Evolutionary conservation across 768 basidiomycete genomes (phyloP).

Genomic region (Suillus clintonianus): DNA sequence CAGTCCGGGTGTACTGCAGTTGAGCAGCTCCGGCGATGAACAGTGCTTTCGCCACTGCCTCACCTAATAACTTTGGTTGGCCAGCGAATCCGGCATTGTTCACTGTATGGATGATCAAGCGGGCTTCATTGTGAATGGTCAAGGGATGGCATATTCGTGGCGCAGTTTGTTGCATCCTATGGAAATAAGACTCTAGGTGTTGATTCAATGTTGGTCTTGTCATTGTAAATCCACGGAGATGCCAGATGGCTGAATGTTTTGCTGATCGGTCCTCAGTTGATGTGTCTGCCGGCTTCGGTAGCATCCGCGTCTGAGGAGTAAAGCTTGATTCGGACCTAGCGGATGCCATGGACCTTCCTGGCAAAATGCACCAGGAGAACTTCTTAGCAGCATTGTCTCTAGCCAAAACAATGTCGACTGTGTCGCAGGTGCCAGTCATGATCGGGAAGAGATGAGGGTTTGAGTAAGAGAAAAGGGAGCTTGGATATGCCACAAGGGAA

Average conservation of each 20-base stretch:
- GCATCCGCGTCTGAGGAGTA: not conserved
- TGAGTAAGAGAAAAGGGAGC: not conserved
- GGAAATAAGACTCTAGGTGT: constrained; percentile 1
- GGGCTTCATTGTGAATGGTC: constrained; percentile 1
- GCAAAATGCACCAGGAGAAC: constrained; percentile 1
- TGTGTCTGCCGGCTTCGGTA: not conserved
- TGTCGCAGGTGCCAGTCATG: not conserved
- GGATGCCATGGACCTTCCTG: not conserved
- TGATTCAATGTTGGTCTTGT: not conserved
- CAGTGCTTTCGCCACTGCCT: not conserved
- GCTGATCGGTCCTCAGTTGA: not conserved
- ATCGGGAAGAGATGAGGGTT: not conserved
- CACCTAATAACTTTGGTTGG: not conserved
- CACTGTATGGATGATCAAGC: constrained; percentile 1
- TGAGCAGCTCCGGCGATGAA: not conserved
- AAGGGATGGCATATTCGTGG: constrained; percentile 3
- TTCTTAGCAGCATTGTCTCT: constrained; percentile 1
- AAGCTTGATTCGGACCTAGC: not conserved
- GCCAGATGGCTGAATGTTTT: not conserved
- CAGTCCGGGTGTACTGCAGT: constrained; percentile 2
- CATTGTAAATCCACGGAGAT: not conserved
- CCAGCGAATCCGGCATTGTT: not conserved
- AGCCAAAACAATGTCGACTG: not conserved
- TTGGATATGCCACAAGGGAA: not conserved
- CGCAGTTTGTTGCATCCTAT: not conserved